Conservation (phyloP, 768 basidiomycete species). For the Rhizopogon roseolus region DNA sequence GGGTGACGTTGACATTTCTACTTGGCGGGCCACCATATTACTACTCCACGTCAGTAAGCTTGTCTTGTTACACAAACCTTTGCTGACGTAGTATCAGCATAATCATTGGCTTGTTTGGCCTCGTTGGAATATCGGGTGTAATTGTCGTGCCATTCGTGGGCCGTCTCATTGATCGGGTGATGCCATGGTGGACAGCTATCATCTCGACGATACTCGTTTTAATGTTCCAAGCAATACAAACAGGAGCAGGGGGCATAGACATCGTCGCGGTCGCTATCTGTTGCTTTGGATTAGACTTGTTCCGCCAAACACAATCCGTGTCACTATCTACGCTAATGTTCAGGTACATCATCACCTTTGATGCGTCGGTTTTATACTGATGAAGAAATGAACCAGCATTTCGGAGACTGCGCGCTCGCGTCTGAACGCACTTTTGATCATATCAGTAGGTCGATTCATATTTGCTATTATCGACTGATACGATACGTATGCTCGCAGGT, state of each 20-base stretch:
- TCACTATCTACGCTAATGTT: slow-evolving; percentile 16
- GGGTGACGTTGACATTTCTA: slow-evolving; percentile 43
- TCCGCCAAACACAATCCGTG: slow-evolving; percentile 35
- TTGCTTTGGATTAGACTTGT: slow-evolving; percentile 37
- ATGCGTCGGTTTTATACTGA: slow-evolving; percentile 2
- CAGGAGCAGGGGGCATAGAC: slow-evolving; percentile 32
- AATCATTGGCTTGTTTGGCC: slow-evolving; percentile 43
- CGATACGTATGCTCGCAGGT: slow-evolving; percentile 7
- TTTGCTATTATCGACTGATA: background rate
- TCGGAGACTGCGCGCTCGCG: slow-evolving; percentile 22
- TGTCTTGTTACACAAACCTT: background rate
- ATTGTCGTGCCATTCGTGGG: slow-evolving; percentile 22
- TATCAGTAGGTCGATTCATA: slow-evolving; percentile 15
- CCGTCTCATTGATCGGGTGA: slow-evolving; percentile 24
- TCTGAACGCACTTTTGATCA: slow-evolving; percentile 20
- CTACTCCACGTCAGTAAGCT: slow-evolving; percentile 26
- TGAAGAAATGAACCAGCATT: slow-evolving; percentile 11
- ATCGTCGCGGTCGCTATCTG: slow-evolving; percentile 35
- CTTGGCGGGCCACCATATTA: slow-evolving; percentile 36
- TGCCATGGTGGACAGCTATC: slow-evolving; percentile 39
- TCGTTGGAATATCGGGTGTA: slow-evolving; percentile 40
- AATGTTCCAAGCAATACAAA: slow-evolving; percentile 26
- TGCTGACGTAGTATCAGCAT: slow-evolving; percentile 17
- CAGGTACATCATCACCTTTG: slow-evolving; percentile 8
- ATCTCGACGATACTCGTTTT: slow-evolving; percentile 26